A percentile compares a stretch with the other conserved stretches of the same genome.
Conservation (phyloP, 2,329 filamentous ascomycete genomes). For the Cucurbitaria berberidis region DNA sequence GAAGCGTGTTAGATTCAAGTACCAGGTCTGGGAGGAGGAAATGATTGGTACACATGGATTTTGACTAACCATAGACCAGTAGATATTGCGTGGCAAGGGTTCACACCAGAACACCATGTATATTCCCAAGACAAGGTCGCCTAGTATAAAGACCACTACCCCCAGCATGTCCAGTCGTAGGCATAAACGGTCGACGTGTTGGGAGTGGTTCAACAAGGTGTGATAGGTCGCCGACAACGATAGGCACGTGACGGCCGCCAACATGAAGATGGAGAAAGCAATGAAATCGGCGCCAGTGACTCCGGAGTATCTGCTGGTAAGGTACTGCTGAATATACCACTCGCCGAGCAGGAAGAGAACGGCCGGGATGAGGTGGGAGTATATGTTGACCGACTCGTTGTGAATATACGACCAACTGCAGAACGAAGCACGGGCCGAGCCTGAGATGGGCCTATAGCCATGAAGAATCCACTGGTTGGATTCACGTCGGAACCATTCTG, state of each 20-base stretch:
- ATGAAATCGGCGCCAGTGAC: conserved; percentile 24
- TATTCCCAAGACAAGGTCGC: conserved; percentile 83
- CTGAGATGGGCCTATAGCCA: conserved; percentile 66
- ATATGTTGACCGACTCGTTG: conserved; percentile 72
- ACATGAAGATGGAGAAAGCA: conserved; percentile 32
- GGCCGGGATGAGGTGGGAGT: conserved; percentile 62
- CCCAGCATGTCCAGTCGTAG: conserved; percentile 92
- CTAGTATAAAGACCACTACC: conserved; percentile 86
- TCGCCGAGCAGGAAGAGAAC: conserved; percentile 11
- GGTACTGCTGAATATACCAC: conserved; percentile 14
- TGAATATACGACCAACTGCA: conserved; percentile 65
- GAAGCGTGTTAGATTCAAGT: no score
- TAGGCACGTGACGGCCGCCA: conserved; percentile 45
- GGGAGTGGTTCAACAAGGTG: conserved; percentile 80
- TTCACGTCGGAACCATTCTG: no score
- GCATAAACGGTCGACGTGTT: conserved; percentile 73
- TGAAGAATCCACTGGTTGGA: conserved; percentile 54
- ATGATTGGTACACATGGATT: no score
- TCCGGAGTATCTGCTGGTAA: conserved; percentile 9
- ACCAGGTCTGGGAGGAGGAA: no score
- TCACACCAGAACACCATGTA: conserved; percentile 58
- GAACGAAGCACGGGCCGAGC: conserved; percentile 62
- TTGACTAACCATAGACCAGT: conserved; percentile 48
- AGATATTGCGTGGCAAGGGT: conserved; percentile 38
- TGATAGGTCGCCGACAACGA: conserved; percentile 73